Percentiles rank a stretch among this genome's conserved stretches.
Conservation (phyloP, 23 red algal genomes). For the Agarophyton chilense region DNA sequence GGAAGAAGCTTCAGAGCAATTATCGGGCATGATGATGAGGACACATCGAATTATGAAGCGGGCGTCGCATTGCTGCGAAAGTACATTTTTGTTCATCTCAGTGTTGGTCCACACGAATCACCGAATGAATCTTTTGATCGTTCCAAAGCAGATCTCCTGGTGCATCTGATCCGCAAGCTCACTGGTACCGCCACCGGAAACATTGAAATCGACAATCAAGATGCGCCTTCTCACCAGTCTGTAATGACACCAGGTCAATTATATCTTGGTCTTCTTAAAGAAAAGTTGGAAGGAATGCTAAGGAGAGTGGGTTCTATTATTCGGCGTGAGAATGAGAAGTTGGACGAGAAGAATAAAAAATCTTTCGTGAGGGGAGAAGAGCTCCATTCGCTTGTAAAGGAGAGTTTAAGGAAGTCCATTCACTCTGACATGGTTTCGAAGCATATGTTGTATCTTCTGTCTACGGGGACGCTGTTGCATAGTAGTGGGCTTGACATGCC, state of each 20-base stretch:
- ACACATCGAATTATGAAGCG: conserved; percentile 57
- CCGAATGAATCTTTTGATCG: conserved; percentile 43
- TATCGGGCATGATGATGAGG: conserved; percentile 52
- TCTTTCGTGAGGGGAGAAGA: not conserved
- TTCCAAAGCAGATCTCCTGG: conserved; percentile 75
- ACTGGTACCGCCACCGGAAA: conserved; percentile 56
- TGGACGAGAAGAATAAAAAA: not conserved
- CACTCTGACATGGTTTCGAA: conserved; percentile 30
- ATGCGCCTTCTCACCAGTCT: conserved; percentile 89
- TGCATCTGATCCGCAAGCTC: conserved; percentile 79
- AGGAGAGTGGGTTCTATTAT: conserved; percentile 9
- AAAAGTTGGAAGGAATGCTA: conserved; percentile 75
- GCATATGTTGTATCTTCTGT: conserved; percentile 77
- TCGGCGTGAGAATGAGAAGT: conserved; percentile 40
- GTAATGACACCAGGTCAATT: conserved; percentile 91
- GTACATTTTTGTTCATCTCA: conserved; percentile 89
- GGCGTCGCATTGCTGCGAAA: conserved; percentile 77
- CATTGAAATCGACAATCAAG: conserved; percentile 75
- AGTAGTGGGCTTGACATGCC: conserved; percentile 79
- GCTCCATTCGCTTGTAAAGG: conserved; percentile 42
- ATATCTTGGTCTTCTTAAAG: conserved; percentile 89
- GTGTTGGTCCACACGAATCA: conserved; percentile 53
- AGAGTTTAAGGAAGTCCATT: conserved; percentile 26
- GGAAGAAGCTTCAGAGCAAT: conserved; percentile 70
- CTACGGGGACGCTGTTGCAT: conserved; percentile 81